Percentiles rank a stretch among this genome's conserved stretches.
Evolutionary conservation across 2,329 filamentous ascomycete species (phyloP).

Genomic region (Fusarium sp.): DNA sequence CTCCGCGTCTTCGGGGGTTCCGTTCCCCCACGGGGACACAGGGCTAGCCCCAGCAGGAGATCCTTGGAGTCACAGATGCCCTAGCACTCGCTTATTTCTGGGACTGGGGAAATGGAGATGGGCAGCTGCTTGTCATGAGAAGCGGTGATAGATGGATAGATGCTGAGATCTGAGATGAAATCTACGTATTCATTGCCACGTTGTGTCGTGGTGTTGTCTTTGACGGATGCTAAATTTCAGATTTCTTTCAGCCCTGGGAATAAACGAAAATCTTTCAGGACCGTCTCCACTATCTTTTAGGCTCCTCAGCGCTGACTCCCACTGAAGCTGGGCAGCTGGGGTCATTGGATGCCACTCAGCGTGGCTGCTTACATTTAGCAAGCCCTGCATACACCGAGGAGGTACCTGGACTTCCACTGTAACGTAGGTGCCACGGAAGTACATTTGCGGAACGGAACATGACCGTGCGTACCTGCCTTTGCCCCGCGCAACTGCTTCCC

Average conservation of each 20-base stretch:
- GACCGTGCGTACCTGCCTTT: slow-evolving; percentile 8
- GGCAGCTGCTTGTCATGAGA: background rate
- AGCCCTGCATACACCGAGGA: background rate
- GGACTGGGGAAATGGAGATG: background rate
- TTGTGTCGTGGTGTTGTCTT: background rate
- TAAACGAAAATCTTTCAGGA: background rate
- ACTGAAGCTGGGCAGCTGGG: slow-evolving; percentile 1
- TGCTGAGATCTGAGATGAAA: background rate
- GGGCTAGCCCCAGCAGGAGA: slow-evolving; percentile 13
- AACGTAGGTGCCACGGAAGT: slow-evolving; percentile 9
- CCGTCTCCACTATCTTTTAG: slow-evolving; percentile 1
- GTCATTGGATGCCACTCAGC: background rate
- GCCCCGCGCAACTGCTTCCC: background rate
- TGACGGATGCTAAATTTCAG: background rate
- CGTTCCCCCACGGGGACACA: slow-evolving; percentile 16
- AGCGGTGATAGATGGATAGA: background rate
- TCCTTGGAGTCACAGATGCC: background rate
- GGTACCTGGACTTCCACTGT: slow-evolving; percentile 5
- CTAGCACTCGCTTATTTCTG: slow-evolving; percentile 1
- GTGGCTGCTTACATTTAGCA: slow-evolving; percentile 2
- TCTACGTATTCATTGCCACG: background rate
- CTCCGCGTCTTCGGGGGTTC: slow-evolving; percentile 11
- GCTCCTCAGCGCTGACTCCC: background rate
- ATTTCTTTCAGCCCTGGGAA: background rate
- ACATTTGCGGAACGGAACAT: slow-evolving; percentile 23